Evolutionary conservation across 768 basidiomycete genomes (phyloP), one percentile per base, ranked within the genome.

Genomic region (Lentinula lateritia): DNA sequence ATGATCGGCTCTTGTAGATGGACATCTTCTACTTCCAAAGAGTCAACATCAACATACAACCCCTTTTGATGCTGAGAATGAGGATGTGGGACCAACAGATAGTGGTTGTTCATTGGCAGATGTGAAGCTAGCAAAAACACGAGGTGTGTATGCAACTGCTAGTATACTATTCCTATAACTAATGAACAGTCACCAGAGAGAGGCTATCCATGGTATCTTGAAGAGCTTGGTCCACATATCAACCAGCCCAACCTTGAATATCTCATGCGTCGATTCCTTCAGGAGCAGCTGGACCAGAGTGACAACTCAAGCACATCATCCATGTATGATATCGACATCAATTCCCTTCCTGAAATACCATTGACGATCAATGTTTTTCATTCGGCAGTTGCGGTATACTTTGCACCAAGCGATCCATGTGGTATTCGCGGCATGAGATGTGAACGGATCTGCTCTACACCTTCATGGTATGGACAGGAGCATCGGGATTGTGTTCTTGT

Each of bases 211-310:
- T 61, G 61, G 13, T 7, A 32, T 53, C 8, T 66, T 16, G 39
- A 61, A 10, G 45, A 32, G 1, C 67, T 73, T 4, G 67, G 64
- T 6, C 23, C 18, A 8, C 36, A 65, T 50, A 45, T 69, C 6
- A 32, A 64, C 23, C 60, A 65, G 10, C 73, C 71, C 2, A 20
- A 41, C 5, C 66, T 75, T 18, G 65, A 62, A 0, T 20, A 61
- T 2, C 67, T 72, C n/a, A 60, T 69, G 1, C 63, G 62, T 15
- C 67, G 62, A 2, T 75, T 73, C 52, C 66, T 76, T 23, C 69
- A 66, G 39, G 64, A 67, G 12, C 66, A 70, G 46, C 41, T 66
- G 8, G 18, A 73, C 53, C 64, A 65, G 6, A 45, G 69, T 52
- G 42, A 52, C 20, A 15, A 58, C 16, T n/a, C n/a, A n/a, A n/a